Evolutionary conservation across 306 rosid species (phyloP), one percentile per base, ranked within the genome.

Genomic region (Prunus salicina): DNA sequence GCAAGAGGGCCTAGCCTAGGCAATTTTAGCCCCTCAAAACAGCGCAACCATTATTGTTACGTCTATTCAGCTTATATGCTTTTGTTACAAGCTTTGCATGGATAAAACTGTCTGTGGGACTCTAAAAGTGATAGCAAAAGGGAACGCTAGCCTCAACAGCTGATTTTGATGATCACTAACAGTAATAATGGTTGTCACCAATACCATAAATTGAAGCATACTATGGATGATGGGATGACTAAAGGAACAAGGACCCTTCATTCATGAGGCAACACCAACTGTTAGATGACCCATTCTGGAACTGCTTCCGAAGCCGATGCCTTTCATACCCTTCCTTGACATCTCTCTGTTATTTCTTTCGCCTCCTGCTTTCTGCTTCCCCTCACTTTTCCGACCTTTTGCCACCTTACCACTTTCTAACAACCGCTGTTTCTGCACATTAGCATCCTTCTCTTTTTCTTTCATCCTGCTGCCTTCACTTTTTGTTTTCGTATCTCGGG

Each of bases 211-310:
- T 38, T 38, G 43, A 38, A 38, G 43, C 43, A 38, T 38, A 7
- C 43, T 38, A 7, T 38, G 43, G 43, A 38, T 7, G 57, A 52
- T 16, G 57, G 25, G 62, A 19, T 9, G 34, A 12, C 43, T 49
- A 28, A 32, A 25, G 34, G 73, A 20, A 67, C 43, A 38, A 38
- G 43, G 43, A 38, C 6, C 28, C 43, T 47, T 9, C 73, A 52
- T 82, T 87, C 85, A 87, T 62, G 87, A 87, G 69, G 89, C 80
- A 77, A 84, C 90, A 66, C 65, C 82, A 68, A 87, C 90, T n/a
- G 80, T 67, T 28, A 89, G 79, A 76, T 77, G 80, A 71, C 88
- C 80, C 79, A 73, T 80, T 80, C 78, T 69, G 53, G 86, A 80
- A 74, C 79, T 77, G 81, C 83, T 84, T 60, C 82, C 78, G 41